Conservation (phyloP, 2,329 filamentous ascomycete genomes). For the Ambrosiella beaveri region DNA sequence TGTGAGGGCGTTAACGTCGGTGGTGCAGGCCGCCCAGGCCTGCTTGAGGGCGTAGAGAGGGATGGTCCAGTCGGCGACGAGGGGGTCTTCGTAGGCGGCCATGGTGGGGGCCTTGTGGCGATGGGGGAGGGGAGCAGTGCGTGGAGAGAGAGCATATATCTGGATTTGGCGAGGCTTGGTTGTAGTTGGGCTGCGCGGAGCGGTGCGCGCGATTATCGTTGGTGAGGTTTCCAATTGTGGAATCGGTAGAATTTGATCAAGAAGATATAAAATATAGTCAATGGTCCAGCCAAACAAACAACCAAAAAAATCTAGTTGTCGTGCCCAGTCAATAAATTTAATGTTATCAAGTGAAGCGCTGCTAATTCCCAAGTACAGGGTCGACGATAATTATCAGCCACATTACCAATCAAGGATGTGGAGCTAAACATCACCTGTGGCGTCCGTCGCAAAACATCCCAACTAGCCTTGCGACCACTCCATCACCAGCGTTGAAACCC, state of each 20-base stretch:
- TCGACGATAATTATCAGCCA: not conserved
- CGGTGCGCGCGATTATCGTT: too few species aligned
- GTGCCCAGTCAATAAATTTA: not conserved
- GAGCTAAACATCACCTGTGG: not conserved
- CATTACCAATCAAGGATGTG: not conserved
- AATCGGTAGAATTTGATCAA: too few species aligned
- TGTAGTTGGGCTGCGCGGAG: too few species aligned
- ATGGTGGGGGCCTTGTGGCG: not conserved
- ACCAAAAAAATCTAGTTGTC: too few species aligned
- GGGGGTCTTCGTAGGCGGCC: slow-evolving; percentile 4
- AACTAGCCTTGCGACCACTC: not conserved
- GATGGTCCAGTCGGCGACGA: slow-evolving; percentile 13
- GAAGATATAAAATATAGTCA: not conserved
- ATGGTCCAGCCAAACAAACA: not conserved
- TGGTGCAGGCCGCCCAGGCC: slow-evolving; percentile 20
- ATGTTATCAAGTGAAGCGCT: not conserved
- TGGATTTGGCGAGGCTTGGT: too few species aligned
- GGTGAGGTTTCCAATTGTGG: too few species aligned
- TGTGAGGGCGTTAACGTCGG: slow-evolving; percentile 27
- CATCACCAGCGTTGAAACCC: not conserved
- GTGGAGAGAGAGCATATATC: too few species aligned
- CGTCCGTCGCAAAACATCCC: too few species aligned
- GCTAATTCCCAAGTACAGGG: not conserved
- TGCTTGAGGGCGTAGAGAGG: slow-evolving; percentile 12
- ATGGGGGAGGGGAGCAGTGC: too few species aligned